A percentile compares a stretch with the other conserved stretches of the same genome.
Conservation (phyloP, 805 yeast genomes). For the Monosporozyma servazzii region DNA sequence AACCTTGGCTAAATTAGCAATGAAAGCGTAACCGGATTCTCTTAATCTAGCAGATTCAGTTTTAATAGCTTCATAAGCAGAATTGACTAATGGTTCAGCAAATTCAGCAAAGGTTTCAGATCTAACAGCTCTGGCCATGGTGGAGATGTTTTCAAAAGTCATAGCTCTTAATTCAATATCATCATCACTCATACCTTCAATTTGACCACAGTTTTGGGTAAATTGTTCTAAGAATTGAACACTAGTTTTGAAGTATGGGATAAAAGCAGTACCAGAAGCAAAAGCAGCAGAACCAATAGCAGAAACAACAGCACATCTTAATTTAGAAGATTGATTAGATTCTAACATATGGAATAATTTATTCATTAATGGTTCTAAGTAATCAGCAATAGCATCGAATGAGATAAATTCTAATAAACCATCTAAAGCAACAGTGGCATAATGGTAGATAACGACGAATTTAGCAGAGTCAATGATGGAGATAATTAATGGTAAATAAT, state of each 20-base stretch:
- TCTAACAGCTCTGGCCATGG: conserved; percentile 95
- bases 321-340: conserved; percentile 58
- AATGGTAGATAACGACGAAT: conserved; percentile 74
- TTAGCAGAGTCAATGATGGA: conserved; percentile 79
- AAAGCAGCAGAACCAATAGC: conserved; percentile 97
- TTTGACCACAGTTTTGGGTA: conserved; percentile 54
- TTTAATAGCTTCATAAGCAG: conserved; percentile 71
- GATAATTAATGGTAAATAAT: conserved; percentile 77
- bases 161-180: conserved; percentile 86
- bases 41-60: conserved; percentile 77
- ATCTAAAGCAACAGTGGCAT: conserved; percentile 86
- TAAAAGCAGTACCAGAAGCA: conserved; percentile 82
- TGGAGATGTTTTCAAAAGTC: conserved; percentile 87
- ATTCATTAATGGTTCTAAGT: conserved; percentile 83
- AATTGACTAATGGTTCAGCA: conserved; percentile 81
- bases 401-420: conserved; percentile 86
- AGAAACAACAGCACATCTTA: conserved; percentile 75
- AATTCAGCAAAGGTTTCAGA: conserved; percentile 76
- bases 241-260: conserved; percentile 78
- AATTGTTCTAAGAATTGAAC: conserved; percentile 75
- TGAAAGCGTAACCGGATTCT: conserved; percentile 90
- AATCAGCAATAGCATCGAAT: conserved; percentile 70
- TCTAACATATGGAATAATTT: conserved; percentile 78
- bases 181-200: conserved; percentile 76
- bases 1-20: conserved; percentile 89